These are phyloP conservation scores for Lentinula guzmanii DNA, from an alignment of 768 basidiomycete genomes.

Conservation along the genomic window DNA sequence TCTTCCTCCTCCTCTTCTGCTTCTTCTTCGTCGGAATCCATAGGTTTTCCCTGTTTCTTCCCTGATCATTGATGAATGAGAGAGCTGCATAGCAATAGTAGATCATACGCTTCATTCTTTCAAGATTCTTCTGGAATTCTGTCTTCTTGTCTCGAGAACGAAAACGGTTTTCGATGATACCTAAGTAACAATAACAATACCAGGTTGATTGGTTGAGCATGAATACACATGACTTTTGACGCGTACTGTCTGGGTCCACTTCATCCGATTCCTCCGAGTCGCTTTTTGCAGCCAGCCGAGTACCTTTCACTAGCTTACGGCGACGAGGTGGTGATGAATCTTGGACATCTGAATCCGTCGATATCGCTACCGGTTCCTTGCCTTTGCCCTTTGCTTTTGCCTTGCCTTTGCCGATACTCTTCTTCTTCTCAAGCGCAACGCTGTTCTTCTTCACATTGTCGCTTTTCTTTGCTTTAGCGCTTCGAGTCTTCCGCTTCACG, in stretches of 20 bases:
- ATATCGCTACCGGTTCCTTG: not conserved
- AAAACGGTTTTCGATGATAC: conserved; percentile 58
- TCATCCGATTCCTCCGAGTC: conserved; percentile 40
- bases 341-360: conserved; percentile 20
- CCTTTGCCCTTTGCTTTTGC: not conserved
- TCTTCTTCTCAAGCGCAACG: not conserved
- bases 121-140: conserved; percentile 56
- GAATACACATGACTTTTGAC: not conserved
- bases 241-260: conserved; percentile 50
- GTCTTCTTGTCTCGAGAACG: conserved; percentile 56
- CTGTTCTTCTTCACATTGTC: conserved; percentile 9
- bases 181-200: conserved; percentile 23
- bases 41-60: conserved; percentile 35
- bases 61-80: conserved; percentile 18
- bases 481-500: not conserved
- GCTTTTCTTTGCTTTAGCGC: conserved; percentile 13
- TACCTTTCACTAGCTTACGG: conserved; percentile 37
- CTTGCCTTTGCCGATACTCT: not conserved
- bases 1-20: conserved; percentile 22
- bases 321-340: conserved; percentile 26
- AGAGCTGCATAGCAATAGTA: not conserved
- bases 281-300: conserved; percentile 34
- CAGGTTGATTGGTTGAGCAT: too few species aligned
- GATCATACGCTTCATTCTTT: conserved; percentile 54
- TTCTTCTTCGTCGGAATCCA: conserved; percentile 18